Conservation (phyloP, 805 yeast species). For the Blastobotrys peoriensis region DNA sequence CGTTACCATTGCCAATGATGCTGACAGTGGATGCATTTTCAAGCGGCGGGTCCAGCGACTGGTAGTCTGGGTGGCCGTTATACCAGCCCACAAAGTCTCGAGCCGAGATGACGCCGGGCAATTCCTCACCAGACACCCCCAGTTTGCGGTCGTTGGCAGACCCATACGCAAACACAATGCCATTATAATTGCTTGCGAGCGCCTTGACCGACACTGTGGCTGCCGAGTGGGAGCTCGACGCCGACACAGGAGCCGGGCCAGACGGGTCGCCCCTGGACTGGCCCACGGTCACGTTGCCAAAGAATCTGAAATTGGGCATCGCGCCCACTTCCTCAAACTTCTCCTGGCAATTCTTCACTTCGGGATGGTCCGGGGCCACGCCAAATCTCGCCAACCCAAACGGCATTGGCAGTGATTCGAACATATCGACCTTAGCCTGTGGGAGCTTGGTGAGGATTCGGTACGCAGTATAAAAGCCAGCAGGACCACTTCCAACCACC, state of each 20-base stretch:
- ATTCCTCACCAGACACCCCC: slow-evolving; percentile 52
- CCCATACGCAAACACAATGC: slow-evolving; percentile 79
- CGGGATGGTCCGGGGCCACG: slow-evolving; percentile 99
- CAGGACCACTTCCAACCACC: slow-evolving; percentile 92
- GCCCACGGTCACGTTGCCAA: slow-evolving; percentile 72
- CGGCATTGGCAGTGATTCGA: slow-evolving; percentile 83
- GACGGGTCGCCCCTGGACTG: slow-evolving; percentile 43
- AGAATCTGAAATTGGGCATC: slow-evolving; percentile 43
- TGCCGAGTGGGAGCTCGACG: background rate
- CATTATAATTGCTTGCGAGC: slow-evolving; percentile 55
- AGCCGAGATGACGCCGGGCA: slow-evolving; percentile 68
- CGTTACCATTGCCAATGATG: slow-evolving; percentile 95
- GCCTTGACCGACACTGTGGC: slow-evolving; percentile 33
- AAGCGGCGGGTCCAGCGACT: slow-evolving; percentile 50
- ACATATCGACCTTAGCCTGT: slow-evolving; percentile 56
- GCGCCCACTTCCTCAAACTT: slow-evolving; percentile 52
- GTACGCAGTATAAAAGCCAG: slow-evolving; percentile 87
- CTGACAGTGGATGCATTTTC: slow-evolving; percentile 57
- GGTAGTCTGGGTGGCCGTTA: slow-evolving; percentile 73
- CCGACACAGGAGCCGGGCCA: no score
- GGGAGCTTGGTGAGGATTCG: slow-evolving; percentile 52
- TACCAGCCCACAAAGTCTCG: slow-evolving; percentile 93
- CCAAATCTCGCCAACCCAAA: slow-evolving; percentile 90
- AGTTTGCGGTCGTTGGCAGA: slow-evolving; percentile 49
- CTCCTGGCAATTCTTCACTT: slow-evolving; percentile 69